Base-by-base conservation (phyloP, 768 basidiomycete genomes). In the Tephrocybe rancida region DNA sequence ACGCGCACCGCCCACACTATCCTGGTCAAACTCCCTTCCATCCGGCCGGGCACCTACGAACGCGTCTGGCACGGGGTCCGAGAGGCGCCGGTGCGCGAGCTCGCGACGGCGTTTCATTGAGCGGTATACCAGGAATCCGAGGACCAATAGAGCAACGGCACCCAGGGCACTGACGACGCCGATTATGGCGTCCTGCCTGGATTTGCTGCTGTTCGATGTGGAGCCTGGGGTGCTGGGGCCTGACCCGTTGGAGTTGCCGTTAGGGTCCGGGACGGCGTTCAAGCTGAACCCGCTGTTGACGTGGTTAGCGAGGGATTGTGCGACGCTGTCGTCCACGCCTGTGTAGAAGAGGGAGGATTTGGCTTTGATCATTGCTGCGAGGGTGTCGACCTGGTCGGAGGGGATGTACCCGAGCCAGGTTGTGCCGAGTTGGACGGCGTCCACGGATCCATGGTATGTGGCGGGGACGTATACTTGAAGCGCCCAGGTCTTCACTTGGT, bases 91-190 rank as follows among this genome's bases (percentile, higher is more conserved):
- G 65, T 96, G 93, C 5, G 84, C 85, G 29, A 82, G 74, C 66
- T 86, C 87, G 44, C 80, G 80, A 37, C 83, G 83, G 50, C 84
- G 76, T 72, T 87, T 85, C 67, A 85, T 72, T 4, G 86, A 81
- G 50, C 87, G 81, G 64, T 83, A 86, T 38, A 84, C 77, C 61
- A 95, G 86, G 73, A 84, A 89, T 14, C 77, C 78, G 26, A 93
- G 77, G 30, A 90, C 84, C 37, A 91, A 62, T 38, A 93, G 65
- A 0, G 91, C 86, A 50, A 95, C 80, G 4, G 81, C 89, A 11
- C 93, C 93, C 18, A 96, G 80, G 2, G 88, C 85, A 35, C 82
- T 85, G 57, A 93, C 90, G 3, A 96, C 92, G 19, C 95, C 95
- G 56, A 97, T 95, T 65, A 96, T 94, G 22, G 91, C 91, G 59